Conservation (phyloP, 2,329 filamentous ascomycete genomes). For the Epichloe scottii region DNA sequence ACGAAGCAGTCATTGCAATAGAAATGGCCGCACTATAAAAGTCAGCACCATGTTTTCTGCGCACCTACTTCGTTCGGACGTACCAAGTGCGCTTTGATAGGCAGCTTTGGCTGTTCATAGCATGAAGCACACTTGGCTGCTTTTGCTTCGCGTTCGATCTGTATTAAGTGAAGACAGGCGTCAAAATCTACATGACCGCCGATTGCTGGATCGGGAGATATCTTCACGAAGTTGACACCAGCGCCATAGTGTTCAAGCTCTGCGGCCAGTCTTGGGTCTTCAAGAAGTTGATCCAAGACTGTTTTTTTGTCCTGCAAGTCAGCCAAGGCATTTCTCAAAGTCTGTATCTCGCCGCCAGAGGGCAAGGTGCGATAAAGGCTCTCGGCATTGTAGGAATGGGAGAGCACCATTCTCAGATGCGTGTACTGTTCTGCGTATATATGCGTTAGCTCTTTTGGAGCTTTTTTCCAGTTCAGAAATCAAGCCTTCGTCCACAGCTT, state of each 20-base stretch:
- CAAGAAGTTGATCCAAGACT: slow-evolving; percentile 7
- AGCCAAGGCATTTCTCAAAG: neutral
- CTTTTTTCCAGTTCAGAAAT: neutral
- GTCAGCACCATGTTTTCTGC: slow-evolving; percentile 6
- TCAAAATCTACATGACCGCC: slow-evolving; percentile 12
- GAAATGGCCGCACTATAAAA: slow-evolving; percentile 19
- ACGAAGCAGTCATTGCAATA: slow-evolving; percentile 16
- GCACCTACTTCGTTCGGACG: neutral
- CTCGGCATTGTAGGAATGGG: slow-evolving; percentile 19
- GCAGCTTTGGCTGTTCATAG: neutral
- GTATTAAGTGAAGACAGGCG: slow-evolving; percentile 4
- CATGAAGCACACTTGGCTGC: slow-evolving; percentile 7
- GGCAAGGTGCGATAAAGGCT: slow-evolving; percentile 9
- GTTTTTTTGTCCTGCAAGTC: neutral
- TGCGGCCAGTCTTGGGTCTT: neutral
- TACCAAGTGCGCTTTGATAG: neutral
- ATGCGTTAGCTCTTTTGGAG: neutral
- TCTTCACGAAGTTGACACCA: slow-evolving; percentile 8
- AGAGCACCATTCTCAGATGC: slow-evolving; percentile 7
- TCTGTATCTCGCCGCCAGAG: neutral
- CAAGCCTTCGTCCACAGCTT: neutral
- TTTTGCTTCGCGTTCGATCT: slow-evolving; percentile 5
- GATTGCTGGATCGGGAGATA: slow-evolving; percentile 4
- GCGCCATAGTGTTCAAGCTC: slow-evolving; percentile 5
- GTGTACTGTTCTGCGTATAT: neutral